Percentiles rank a stretch among this genome's conserved stretches.
Conservation (phyloP, 1,284 basidiomycete genomes). For the Leccinum laetum region DNA sequence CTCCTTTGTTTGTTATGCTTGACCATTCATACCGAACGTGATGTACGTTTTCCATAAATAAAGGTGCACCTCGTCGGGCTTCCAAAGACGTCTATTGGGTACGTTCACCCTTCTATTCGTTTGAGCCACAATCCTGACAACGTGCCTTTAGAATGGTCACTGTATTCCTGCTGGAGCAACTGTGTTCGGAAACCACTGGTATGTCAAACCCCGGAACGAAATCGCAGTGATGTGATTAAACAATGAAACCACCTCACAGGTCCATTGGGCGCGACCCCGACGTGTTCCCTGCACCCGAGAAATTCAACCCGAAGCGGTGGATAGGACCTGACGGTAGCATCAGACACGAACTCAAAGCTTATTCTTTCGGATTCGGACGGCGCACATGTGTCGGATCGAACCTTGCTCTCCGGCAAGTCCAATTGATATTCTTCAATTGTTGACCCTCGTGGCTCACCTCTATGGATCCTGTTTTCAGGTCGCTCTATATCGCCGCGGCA, state of each 20-base stretch:
- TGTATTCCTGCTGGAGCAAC: constrained; percentile 43
- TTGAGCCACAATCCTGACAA: background rate
- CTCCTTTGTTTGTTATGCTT: background rate
- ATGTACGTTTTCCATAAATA: constrained; percentile 12
- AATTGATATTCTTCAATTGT: background rate
- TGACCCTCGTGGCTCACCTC: background rate
- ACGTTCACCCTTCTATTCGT: background rate
- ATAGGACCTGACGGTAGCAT: constrained; percentile 48
- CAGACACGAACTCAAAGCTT: constrained; percentile 48
- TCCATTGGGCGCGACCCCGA: constrained; percentile 55
- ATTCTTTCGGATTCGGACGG: constrained; percentile 62
- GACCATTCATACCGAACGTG: background rate
- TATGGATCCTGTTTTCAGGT: constrained; percentile 32
- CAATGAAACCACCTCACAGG: constrained; percentile 25
- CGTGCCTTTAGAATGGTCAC: constrained; percentile 43
- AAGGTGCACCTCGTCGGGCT: constrained; percentile 15
- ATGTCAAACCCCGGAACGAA: background rate
- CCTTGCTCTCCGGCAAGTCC: constrained; percentile 41
- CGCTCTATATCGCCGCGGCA: constrained; percentile 58
- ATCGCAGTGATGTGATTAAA: background rate
- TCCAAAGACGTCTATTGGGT: constrained; percentile 27
- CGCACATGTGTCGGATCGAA: constrained; percentile 61
- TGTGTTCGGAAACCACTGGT: constrained; percentile 44
- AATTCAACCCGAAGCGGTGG: constrained; percentile 61
- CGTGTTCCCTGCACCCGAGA: constrained; percentile 59